Conservation (phyloP, 2,329 filamentous ascomycete species). For the Arthrocladium fulminans region DNA sequence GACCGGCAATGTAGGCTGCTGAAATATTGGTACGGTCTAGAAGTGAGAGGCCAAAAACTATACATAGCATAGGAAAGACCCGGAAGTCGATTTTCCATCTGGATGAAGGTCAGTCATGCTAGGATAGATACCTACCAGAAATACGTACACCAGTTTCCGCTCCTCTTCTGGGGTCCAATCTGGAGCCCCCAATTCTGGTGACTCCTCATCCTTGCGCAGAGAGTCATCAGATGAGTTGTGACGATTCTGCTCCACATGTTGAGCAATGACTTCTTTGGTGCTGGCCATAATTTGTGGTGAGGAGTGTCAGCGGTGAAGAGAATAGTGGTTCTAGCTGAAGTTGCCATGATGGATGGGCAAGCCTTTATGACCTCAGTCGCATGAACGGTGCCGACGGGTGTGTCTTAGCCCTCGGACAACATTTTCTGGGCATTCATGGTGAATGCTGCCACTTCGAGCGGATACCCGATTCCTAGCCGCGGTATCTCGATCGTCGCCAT, state of each 20-base stretch:
- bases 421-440: too few relatives aligned
- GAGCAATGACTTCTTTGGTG: background rate
- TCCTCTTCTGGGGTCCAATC: conserved; percentile 10
- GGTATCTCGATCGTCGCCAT: background rate
- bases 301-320: background rate
- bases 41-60: conserved; percentile 43
- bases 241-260: background rate
- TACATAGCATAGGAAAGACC: conserved; percentile 14
- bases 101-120: background rate
- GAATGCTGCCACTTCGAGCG: too few relatives aligned
- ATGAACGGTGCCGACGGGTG: background rate
- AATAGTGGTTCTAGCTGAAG: background rate
- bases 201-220: conserved; percentile 8
- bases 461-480: too few relatives aligned
- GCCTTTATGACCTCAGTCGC: background rate
- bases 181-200: background rate
- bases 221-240: background rate
- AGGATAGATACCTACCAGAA: background rate
- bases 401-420: background rate
- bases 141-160: conserved; percentile 8
- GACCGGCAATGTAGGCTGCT: conserved; percentile 60
- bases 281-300: background rate
- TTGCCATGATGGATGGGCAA: too few relatives aligned
- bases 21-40: conserved; percentile 74
- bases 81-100: conserved; percentile 12